Conservation (phyloP, 768 basidiomycete species). For the Calocybe cyanea region DNA sequence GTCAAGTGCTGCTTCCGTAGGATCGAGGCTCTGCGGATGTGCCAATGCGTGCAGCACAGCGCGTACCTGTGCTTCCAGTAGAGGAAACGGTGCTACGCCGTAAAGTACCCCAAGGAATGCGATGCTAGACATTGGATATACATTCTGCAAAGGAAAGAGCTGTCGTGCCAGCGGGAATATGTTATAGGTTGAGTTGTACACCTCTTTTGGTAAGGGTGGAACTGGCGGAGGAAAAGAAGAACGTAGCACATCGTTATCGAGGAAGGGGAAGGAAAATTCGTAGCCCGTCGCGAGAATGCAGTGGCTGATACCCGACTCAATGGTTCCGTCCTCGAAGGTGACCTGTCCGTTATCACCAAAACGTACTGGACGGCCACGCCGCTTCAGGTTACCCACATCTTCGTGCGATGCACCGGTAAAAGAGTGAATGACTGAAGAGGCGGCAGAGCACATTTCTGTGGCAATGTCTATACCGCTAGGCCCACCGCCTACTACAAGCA, state of each 20-base stretch:
- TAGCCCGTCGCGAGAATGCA: constrained; percentile 80
- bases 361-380: constrained; percentile 37
- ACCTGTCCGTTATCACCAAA: constrained; percentile 43
- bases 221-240: constrained; percentile 36
- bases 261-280: constrained; percentile 60
- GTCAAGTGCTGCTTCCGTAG: constrained; percentile 41
- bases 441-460: constrained; percentile 47
- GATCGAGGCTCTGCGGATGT: constrained; percentile 46
- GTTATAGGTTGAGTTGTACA: constrained; percentile 63
- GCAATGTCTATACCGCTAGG: constrained; percentile 71
- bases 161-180: constrained; percentile 72
- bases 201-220: constrained; percentile 43
- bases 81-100: constrained; percentile 67
- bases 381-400: constrained; percentile 32
- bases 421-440: constrained; percentile 54
- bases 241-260: constrained; percentile 32
- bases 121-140: constrained; percentile 44
- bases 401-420: constrained; percentile 30
- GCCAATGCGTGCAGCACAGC: constrained; percentile 55
- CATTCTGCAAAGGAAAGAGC: constrained; percentile 56
- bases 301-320: constrained; percentile 52
- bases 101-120: constrained; percentile 64
- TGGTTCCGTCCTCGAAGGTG: constrained; percentile 55
- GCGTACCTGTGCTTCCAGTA: constrained; percentile 75
- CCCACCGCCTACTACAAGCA: constrained; percentile 48